Conservation (phyloP, 2,329 filamentous ascomycete genomes). For the Colletotrichum sp. region DNA sequence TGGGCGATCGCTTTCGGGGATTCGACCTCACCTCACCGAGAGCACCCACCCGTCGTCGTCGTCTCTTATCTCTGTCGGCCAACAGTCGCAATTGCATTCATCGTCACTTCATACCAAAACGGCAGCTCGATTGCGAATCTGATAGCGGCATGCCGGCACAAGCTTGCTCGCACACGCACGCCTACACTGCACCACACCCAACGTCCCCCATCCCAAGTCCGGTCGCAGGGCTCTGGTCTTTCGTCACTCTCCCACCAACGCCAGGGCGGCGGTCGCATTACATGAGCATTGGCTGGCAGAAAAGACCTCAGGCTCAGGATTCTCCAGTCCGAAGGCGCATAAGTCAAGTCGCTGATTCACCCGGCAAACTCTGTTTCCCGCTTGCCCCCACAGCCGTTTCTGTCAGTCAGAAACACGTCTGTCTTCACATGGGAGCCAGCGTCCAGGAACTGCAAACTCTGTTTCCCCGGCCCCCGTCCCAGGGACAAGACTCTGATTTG, state of each 20-base stretch:
- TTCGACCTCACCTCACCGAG: slow-evolving; percentile 1
- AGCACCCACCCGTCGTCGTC: neutral
- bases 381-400: slow-evolving; percentile 14
- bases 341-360: slow-evolving; percentile 18
- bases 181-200: neutral
- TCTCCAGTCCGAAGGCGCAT: neutral
- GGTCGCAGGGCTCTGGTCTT: neutral
- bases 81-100: neutral
- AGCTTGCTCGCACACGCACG: neutral
- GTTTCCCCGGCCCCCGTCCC: neutral
- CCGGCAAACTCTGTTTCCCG: slow-evolving; percentile 13
- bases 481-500: neutral
- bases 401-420: slow-evolving; percentile 12
- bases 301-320: neutral
- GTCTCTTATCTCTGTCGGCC: neutral
- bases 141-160: neutral
- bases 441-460: slow-evolving; percentile 17
- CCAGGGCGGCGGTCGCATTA: neutral
- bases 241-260: neutral
- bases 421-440: slow-evolving; percentile 17
- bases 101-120: neutral
- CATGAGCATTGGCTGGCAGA: neutral
- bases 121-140: neutral
- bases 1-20: neutral
- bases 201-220: slow-evolving; percentile 11